Evolutionary conservation across 2,329 filamentous ascomycete genomes (phyloP).

Genomic region (Niveomyces coronatus): DNA sequence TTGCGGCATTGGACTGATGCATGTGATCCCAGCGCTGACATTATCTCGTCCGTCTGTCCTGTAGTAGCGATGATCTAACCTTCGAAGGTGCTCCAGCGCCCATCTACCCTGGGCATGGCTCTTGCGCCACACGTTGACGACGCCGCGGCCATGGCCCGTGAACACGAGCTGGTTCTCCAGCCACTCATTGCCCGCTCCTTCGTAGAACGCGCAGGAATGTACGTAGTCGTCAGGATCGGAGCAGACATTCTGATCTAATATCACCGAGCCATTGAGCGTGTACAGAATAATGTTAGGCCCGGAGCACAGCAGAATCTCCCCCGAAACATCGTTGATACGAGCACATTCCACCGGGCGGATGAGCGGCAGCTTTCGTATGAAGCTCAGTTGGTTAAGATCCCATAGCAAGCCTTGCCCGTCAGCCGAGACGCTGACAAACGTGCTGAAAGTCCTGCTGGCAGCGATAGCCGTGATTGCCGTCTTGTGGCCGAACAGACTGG

Average conservation of each 20-base stretch:
- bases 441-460: constrained; percentile 78
- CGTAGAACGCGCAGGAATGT: constrained; percentile 81
- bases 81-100: constrained; percentile 66
- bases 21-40: constrained; percentile 65
- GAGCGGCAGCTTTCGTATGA: constrained; percentile 63
- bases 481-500: constrained; percentile 84
- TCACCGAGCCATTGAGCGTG: constrained; percentile 74
- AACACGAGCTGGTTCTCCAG: constrained; percentile 77
- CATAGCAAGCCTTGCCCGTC: constrained; percentile 82
- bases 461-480: constrained; percentile 72
- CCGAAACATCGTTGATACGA: constrained; percentile 79
- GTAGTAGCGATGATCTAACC: constrained; percentile 68
- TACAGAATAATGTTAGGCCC: constrained; percentile 67
- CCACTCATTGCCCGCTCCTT: constrained; percentile 86
- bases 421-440: constrained; percentile 70
- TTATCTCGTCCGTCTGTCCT: constrained; percentile 50
- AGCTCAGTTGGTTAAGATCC: constrained; percentile 86
- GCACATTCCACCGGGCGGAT: constrained; percentile 59
- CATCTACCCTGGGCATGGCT: constrained; percentile 52
- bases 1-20: constrained; percentile 72
- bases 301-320: constrained; percentile 78
- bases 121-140: constrained; percentile 68
- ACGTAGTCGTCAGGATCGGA: constrained; percentile 62
- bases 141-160: constrained; percentile 74
- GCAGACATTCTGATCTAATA: constrained; percentile 77